Percentiles rank a stretch among this genome's conserved stretches.
phyloP scores from a whole-genome alignment of 129 eudicot species.

The Helianthus tuberosus region DNA sequence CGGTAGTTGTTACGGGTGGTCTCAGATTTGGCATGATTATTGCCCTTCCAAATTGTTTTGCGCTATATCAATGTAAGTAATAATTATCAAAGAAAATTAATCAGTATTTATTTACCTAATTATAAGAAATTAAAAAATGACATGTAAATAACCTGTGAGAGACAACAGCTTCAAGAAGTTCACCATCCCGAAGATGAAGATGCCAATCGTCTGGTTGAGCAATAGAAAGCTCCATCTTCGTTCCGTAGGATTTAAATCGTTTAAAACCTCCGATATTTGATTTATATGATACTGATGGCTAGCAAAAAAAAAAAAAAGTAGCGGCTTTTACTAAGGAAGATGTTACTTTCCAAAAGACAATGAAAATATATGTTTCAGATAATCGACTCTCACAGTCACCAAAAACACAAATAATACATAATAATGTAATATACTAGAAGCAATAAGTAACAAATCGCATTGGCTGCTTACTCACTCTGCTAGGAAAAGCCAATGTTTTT shows the following conservation, averaged over 20 bases:
- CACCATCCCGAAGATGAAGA: conserved; percentile 99
- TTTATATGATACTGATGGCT: conserved; percentile 46
- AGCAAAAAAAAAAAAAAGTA: not conserved
- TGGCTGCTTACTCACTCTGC: conserved; percentile 48
- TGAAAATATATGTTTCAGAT: not conserved
- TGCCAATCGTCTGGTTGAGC: conserved; percentile 99
- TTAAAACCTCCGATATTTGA: conserved; percentile 30
- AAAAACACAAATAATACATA: not conserved
- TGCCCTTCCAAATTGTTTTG: conserved; percentile 84
- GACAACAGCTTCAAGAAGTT: conserved; percentile 81
- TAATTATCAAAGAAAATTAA: conserved; percentile 9
- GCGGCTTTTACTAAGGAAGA: not conserved
- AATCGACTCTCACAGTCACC: too few relatives aligned
- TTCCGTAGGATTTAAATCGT: conserved; percentile 29
- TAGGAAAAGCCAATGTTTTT: conserved; percentile 43
- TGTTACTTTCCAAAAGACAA: not conserved
- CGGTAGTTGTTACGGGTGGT: conserved; percentile 89
- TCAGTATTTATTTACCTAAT: not conserved
- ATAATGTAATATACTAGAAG: not conserved
- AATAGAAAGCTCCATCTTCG: conserved; percentile 76
- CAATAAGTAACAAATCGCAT: conserved; percentile 14
- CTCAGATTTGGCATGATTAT: conserved; percentile 93
- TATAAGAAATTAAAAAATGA: conserved; percentile 7
- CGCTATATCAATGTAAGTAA: conserved; percentile 42
- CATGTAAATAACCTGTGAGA: conserved; percentile 63